A percentile compares a stretch with the other conserved stretches of the same genome.
Evolutionary conservation across 2,329 filamentous ascomycete genomes (phyloP).

Genomic region (Sclerotinia trifoliorum): DNA sequence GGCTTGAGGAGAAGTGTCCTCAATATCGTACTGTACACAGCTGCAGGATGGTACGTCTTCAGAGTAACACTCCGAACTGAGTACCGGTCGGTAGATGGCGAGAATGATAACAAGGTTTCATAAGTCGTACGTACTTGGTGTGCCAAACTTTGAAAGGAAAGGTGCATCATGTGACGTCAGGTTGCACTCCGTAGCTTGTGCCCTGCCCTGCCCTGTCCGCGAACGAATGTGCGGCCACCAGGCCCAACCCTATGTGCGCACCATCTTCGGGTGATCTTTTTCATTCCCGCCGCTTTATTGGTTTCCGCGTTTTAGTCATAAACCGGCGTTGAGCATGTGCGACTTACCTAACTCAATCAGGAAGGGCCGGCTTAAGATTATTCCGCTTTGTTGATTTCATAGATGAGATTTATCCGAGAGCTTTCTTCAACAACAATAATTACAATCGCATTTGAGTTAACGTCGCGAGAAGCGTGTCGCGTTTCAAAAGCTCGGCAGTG

Average conservation of each 20-base stretch:
- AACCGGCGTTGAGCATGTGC: not conserved
- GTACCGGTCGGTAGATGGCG: not conserved
- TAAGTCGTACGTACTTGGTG: not conserved
- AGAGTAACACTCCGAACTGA: not conserved
- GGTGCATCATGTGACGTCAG: conserved; percentile 10
- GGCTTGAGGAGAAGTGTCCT: conserved; percentile 9
- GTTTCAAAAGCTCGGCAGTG: not conserved
- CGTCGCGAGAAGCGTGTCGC: not conserved
- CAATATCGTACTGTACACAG: too few relatives aligned
- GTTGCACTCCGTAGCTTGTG: too few relatives aligned
- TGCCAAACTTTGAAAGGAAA: not conserved
- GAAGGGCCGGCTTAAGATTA: not conserved
- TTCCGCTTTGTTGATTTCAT: conserved; percentile 7
- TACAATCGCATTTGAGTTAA: not conserved
- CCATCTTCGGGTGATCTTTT: too few relatives aligned
- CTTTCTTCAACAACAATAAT: conserved; percentile 12
- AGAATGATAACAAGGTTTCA: not conserved
- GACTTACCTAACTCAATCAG: not conserved
- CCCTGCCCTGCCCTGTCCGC: too few relatives aligned
- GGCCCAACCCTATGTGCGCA: too few relatives aligned
- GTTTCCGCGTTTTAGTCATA: not conserved
- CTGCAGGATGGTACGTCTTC: too few relatives aligned
- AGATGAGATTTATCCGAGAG: conserved; percentile 2
- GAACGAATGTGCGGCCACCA: too few relatives aligned
- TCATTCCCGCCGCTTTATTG: not conserved